phyloP scores from a whole-genome alignment of 768 basidiomycete species.

The Amanita polypyramis region DNA sequence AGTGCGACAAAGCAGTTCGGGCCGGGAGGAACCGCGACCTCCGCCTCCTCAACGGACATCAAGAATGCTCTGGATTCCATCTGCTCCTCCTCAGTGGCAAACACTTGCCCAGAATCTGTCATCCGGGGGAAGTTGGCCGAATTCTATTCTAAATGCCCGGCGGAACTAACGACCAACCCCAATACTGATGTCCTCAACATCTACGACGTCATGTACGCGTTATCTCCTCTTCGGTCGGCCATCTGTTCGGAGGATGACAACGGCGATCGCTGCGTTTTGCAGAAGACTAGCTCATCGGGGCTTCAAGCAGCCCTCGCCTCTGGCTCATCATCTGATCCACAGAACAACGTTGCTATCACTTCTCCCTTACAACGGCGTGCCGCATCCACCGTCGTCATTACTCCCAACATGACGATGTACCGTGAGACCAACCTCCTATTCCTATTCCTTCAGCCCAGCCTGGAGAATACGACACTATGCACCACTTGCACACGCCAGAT shows the following conservation, averaged over 20 bases:
- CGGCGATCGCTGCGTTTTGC: constrained; percentile 58
- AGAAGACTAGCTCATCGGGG: constrained; percentile 27
- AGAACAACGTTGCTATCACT: constrained; percentile 16
- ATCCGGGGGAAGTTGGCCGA: constrained; percentile 51
- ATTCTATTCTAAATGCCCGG: constrained; percentile 63
- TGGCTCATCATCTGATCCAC: constrained; percentile 8
- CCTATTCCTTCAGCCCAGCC: constrained; percentile 58
- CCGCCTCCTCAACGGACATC: constrained; percentile 34
- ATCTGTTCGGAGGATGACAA: constrained; percentile 69
- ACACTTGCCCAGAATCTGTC: constrained; percentile 42
- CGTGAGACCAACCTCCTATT: constrained; percentile 58
- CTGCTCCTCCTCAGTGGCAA: constrained; percentile 37
- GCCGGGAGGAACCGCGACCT: constrained; percentile 32
- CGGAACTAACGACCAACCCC: constrained; percentile 51
- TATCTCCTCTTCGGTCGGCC: constrained; percentile 54
- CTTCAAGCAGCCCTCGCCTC: constrained; percentile 13
- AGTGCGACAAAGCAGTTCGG: constrained; percentile 45
- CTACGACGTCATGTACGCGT: constrained; percentile 76
- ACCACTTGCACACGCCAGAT: constrained; percentile 71
- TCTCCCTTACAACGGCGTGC: constrained; percentile 20
- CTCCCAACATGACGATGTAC: constrained; percentile 51
- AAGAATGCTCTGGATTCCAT: constrained; percentile 40
- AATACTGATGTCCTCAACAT: constrained; percentile 41
- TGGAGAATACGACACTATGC: constrained; percentile 54
- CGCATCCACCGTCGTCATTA: constrained; percentile 20